Base-by-base conservation (phyloP, 2,329 filamentous ascomycete species). In the Pseudopithomyces chartarum region DNA sequence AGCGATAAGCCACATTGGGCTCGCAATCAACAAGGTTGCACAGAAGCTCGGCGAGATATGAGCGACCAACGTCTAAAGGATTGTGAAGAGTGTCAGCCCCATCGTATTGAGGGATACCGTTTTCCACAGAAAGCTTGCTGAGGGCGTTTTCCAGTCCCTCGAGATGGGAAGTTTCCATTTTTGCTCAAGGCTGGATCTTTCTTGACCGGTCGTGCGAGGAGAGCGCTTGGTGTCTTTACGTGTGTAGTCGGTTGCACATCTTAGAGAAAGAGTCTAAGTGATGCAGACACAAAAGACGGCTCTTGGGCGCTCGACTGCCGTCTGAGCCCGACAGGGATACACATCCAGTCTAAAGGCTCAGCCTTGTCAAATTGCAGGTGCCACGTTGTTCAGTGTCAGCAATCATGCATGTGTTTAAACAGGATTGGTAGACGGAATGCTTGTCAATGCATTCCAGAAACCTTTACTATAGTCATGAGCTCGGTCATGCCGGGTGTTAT, bases 31-130 rank as follows among this genome's bases (percentile, higher is more conserved):
- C 22, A 1, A 69, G 45, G 1, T 32, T 43, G 6, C 54, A 53
- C 1, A 74, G 55, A 2, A 71, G 23, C 0, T 65, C 52, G 0
- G 67, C 71, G 0, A 75, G 61, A 10, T 63, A 60, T 1, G 56
- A 44, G 4, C 71, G 71, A 34, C 39, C 64, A 0, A 75, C 2
- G 20, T 74, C 67, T 10, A 75, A 57, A 4, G 71, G 73, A 13
- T 70, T 69, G 29, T 22, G 58, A 22, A 67, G 46, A 6, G 61
- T 7, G 33, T 59, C 47, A 17, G 62, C 49, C 13, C 49, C 6
- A 13, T 52, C 29, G 22, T 53, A 56, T 3, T 55, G 33, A 2
- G 58, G 54, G n/a, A 56, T 1, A 10, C 11, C 34, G 3, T 5
- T 36, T 13, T 13, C 11, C 12, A 36, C 12, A 5, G 34, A 36